Evolutionary conservation across 192 early-diverging fungal species (phyloP), one percentile per base, ranked within the genome.

Genomic region (Radiomyces spectabilis): DNA sequence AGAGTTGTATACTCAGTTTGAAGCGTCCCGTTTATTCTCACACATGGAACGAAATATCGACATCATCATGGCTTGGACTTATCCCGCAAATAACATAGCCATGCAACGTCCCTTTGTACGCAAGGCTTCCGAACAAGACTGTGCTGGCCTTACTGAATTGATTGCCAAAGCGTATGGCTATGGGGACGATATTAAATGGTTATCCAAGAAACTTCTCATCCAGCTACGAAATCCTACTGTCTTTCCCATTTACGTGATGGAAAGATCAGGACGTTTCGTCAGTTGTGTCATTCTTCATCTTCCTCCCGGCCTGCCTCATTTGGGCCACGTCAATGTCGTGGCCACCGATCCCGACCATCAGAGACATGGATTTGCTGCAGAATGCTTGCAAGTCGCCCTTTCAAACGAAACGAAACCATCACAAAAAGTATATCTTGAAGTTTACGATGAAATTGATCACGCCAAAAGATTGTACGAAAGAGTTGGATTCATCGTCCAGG

Each of bases 1-100:
- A 6, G 19, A 8, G 8, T 42, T 42, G 19, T 8, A 8, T 5
- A 19, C 41, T 42, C n/a, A n/a, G 19, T 42, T 42, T n/a, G 12
- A 27, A 12, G 24, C 46, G 12, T 29, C 7, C 5, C 21, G n/a
- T 31, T 15, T 13, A 9, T 48, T 30, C 24, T n/a, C n/a, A n/a
- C 26, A 25, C 7, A n/a, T 48, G 15, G 46, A 48, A 27, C 29
- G 24, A 5, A 27, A 48, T 27, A 31, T 26, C 3, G 46, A 48
- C 24, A 48, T 48, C 24, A 48, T 48, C 24, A 48, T 48, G 46
- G 15, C 46, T 7, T 48, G 46, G 13, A 48, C 46, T 21, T 27
- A 9, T 48, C 25, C 15, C 5, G n/a, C 5, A 22, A 26, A 26
- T 26, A 26, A 18, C n/a, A 9, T 9, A 18, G 5, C 16, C 21